Evolutionary conservation across 768 basidiomycete genomes (phyloP), one percentile per base, ranked within the genome.

Genomic region (Paxillus involutus): DNA sequence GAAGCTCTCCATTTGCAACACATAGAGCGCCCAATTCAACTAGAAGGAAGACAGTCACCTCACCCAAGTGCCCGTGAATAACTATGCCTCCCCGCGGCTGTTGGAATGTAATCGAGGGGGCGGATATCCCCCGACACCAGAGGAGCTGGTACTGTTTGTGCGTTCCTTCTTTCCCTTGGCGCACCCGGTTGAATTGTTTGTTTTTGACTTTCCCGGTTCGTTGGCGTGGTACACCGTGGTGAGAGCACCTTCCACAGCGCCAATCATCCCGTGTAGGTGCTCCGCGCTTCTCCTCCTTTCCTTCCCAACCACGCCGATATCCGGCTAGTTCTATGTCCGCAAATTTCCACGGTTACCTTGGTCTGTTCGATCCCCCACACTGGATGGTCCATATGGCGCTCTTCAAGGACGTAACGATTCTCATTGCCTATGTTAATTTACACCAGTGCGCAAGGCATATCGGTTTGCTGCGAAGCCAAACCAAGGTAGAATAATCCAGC

Each of bases 371-470:
- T 37, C 44, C 56, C 47, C 40, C 32, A 29, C 65, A 65, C 64
- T 67, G 64, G 59, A 64, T 65, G 64, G 64, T 67, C 46, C 45
- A 52, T 41, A 46, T 47, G 37, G 47, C 48, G 47, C 52, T 52
- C 49, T 45, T 39, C 51, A 55, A 36, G 46, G 35, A 47, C 53
- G 40, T 52, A 41, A 56, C 43, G 29, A 32, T 49, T 17, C 32
- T 21, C 14, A 48, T 47, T 53, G 55, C 56, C 47, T 32, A 52
- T 51, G 30, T 51, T 21, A 52, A 54, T 14, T 53, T 12, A 13
- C 44, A 35, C 52, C 24, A 33, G 35, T 42, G 39, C 21, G 21
- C 32, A 33, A 9, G 30, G 45, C 7, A n/a, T 51, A 35, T 57
- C 19, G 44, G 50, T 49, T 33, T 36, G 11, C 36, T 47, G 53